Base-by-base conservation (phyloP, 108 stramenopile genomes). In the Cyclotella sp. region DNA sequence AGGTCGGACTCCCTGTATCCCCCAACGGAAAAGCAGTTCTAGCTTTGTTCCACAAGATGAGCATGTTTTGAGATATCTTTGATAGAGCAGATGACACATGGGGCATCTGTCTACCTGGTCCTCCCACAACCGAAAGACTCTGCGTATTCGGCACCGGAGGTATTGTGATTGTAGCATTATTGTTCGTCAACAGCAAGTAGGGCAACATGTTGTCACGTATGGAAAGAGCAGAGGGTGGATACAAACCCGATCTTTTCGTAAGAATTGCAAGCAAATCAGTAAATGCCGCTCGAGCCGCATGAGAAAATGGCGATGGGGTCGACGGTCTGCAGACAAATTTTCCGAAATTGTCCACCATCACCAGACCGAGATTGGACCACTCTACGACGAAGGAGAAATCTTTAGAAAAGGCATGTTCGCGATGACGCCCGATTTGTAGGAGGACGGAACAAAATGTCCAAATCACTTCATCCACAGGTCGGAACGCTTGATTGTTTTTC, bases 321-420 rank as follows among this genome's bases (percentile, higher is more conserved):
- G 30, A 9, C n/a, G 51, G 72, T 44, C 43, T 51, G 43, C 82
- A 71, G 0, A 69, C 18, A 57, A 68, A 55, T 29, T 70, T 76
- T 45, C 72, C 65, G 57, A 83, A 83, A 30, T 52, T 64, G 46
- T 83, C 82, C 16, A 83, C 24, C 72, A 83, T 30, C 5, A 73
- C 76, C 72, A 83, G 49, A 57, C 69, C 70, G 40, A 83, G 63
- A 45, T 83, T 74, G 13, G 75, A 68, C 82, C 82, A 83, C 26
- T 73, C 76, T 7, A 71, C 26, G 21, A 67, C 71, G 52, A 53
- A 61, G 24, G 68, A 61, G 10, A 68, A 51, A 81, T 81, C 73
- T 28, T 70, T 81, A 9, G 73, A 54, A 42, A 81, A 47, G 14
- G 42, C 28, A 46, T 63, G 41, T 30, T 70, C 61, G 26, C 46